Evolutionary conservation across 225 moss, liverwort and hornwort genomes (phyloP).

Genomic region (Straminergon stramineum): DNA sequence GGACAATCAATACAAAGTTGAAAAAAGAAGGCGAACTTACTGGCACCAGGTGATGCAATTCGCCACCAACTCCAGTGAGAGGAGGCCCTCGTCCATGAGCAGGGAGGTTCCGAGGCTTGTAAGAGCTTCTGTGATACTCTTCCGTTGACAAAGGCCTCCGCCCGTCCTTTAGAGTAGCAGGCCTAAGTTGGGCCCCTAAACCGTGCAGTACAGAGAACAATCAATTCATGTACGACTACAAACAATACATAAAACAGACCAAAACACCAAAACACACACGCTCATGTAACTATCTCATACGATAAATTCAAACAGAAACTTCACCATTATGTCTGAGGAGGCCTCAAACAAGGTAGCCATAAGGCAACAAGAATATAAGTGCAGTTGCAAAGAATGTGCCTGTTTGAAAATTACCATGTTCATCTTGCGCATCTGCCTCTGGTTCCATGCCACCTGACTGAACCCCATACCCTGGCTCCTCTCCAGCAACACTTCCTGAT

Average conservation of each 20-base stretch:
- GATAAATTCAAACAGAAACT: neutral
- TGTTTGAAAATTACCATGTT: constrained; percentile 17
- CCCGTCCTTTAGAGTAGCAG: constrained; percentile 80
- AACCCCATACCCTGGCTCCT: constrained; percentile 58
- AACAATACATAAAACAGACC: neutral
- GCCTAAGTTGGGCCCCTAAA: constrained; percentile 72
- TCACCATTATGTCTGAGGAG: neutral
- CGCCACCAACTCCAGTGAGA: constrained; percentile 88
- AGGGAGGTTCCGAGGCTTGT: constrained; percentile 81
- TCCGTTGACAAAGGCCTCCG: constrained; percentile 89
- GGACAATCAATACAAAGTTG: neutral
- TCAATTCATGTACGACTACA: neutral
- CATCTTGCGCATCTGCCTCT: constrained; percentile 41
- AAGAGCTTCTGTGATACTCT: constrained; percentile 93
- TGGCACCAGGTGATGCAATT: constrained; percentile 74
- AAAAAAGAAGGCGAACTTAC: constrained; percentile 41
- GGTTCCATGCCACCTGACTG: constrained; percentile 45
- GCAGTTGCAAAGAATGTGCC: neutral
- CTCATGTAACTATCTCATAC: neutral
- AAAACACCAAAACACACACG: neutral
- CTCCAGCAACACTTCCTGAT: constrained; percentile 77
- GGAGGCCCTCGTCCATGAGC: constrained; percentile 91
- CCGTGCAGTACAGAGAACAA: neutral
- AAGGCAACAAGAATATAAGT: neutral
- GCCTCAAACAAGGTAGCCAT: neutral